phyloP scores from a whole-genome alignment of 169 alveolate species.

The Pseudocohnilembus persalinus region DNA sequence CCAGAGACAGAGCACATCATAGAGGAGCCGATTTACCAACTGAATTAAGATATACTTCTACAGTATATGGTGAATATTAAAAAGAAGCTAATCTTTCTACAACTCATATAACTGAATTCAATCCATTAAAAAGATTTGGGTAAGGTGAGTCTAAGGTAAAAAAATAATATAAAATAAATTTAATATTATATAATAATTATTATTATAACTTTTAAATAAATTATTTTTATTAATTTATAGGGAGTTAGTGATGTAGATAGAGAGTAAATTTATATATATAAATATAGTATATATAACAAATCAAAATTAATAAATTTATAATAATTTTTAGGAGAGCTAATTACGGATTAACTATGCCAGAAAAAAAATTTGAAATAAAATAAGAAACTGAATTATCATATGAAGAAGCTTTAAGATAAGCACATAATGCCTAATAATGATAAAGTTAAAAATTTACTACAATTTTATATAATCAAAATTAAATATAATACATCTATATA shows the following conservation, averaged over 20 bases:
- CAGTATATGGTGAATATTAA: conserved; percentile 42
- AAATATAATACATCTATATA: background rate
- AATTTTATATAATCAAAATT: no score
- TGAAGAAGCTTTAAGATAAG: no score
- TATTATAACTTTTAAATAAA: background rate
- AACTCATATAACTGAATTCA: background rate
- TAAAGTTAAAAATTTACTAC: background rate
- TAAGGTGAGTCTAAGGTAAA: background rate
- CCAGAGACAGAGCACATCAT: conserved; percentile 43
- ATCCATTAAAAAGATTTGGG: background rate
- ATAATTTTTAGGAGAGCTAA: background rate
- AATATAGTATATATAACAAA: no score
- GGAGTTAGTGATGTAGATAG: background rate
- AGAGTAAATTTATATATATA: background rate
- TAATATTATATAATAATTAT: no score
- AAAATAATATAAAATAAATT: no score
- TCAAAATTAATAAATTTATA: no score
- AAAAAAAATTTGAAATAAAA: no score
- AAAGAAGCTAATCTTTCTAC: background rate
- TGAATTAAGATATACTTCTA: conserved; percentile 50
- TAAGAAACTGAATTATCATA: no score
- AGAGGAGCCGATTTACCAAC: conserved; percentile 59
- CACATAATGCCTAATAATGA: background rate
- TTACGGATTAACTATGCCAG: background rate
- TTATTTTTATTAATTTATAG: background rate